Percentiles rank a stretch among this genome's conserved stretches.
phyloP scores from a whole-genome alignment of 192 early-diverging fungal species.

The Backusella circina region DNA sequence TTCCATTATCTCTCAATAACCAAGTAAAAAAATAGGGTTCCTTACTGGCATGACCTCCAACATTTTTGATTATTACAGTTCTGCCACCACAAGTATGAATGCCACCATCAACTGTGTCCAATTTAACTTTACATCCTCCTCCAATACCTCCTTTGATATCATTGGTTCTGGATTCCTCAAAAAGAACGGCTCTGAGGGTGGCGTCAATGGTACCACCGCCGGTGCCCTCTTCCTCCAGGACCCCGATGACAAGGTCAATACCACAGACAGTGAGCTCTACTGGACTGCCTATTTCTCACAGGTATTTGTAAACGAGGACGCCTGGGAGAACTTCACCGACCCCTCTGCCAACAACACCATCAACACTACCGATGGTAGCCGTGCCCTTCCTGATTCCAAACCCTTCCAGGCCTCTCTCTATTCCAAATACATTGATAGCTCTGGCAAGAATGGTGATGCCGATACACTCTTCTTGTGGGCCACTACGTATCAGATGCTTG shows the following conservation, averaged over 20 bases:
- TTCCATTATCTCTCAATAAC: too few relatives aligned
- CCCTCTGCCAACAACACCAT: background rate
- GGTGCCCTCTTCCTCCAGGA: background rate
- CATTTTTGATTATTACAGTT: background rate
- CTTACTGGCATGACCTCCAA: background rate
- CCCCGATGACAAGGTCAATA: background rate
- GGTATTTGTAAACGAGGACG: background rate
- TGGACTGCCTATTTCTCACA: constrained; percentile 2
- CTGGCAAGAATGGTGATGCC: background rate
- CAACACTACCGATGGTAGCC: background rate
- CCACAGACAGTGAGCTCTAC: background rate
- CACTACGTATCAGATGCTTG: background rate
- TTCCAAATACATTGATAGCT: background rate
- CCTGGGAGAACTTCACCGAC: background rate
- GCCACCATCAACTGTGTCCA: background rate
- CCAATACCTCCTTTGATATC: background rate
- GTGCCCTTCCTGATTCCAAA: background rate
- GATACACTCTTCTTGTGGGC: constrained; percentile 8
- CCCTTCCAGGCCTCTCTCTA: background rate
- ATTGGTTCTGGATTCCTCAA: background rate
- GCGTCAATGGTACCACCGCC: background rate
- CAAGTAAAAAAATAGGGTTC: background rate
- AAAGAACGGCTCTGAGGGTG: background rate
- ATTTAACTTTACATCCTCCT: background rate
- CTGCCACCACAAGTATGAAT: background rate